Conservation (phyloP, 2,329 filamentous ascomycete species). For the Chaetomium globosum region DNA sequence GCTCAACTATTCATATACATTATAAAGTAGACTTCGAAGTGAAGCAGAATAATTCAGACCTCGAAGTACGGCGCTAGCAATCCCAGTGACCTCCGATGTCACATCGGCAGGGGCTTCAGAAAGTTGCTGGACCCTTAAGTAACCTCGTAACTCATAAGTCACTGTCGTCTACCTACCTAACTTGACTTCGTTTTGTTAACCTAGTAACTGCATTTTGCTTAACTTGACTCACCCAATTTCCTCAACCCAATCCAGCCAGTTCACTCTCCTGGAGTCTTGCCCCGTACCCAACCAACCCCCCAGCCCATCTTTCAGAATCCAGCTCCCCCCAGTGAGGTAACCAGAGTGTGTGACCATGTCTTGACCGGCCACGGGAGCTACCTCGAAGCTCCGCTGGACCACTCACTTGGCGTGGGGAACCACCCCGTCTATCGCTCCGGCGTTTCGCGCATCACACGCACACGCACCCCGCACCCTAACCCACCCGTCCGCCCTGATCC, state of each 20-base stretch:
- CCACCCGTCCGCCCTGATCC: no score
- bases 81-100: neutral
- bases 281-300: no score
- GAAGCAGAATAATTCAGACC: neutral
- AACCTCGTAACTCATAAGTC: no score
- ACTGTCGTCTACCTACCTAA: no score
- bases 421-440: neutral
- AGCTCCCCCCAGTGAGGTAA: neutral
- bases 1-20: neutral
- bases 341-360: neutral
- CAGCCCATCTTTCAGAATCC: no score
- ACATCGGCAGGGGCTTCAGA: neutral
- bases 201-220: no score
- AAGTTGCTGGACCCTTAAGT: no score
- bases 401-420: constrained; percentile 17
- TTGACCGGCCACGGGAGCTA: neutral
- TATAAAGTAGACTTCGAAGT: neutral
- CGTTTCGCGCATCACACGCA: neutral
- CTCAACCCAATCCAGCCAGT: no score
- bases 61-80: no score
- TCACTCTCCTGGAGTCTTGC: no score
- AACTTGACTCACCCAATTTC: no score
- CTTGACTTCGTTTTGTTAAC: no score
- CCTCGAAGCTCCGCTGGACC: neutral
- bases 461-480: constrained; percentile 1